phyloP scores from a whole-genome alignment of 2,329 filamentous ascomycete genomes.

The Alternaria arborescens region DNA sequence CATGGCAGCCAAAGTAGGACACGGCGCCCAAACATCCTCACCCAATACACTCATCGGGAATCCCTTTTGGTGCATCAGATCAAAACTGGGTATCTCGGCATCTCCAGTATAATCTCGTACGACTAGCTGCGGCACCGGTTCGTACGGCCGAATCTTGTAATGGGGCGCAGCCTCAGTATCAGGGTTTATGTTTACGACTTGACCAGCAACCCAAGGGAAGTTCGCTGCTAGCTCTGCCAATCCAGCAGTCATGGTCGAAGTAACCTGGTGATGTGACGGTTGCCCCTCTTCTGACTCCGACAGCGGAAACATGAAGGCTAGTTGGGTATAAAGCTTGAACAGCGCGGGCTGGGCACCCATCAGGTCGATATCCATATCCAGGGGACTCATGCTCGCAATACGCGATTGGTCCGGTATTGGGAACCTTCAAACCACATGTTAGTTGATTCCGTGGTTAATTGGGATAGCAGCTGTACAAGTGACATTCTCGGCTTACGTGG shows the following conservation, averaged over 20 bases:
- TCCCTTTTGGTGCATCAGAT: constrained; percentile 44
- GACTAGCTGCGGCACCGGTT: constrained; percentile 46
- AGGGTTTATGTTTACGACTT: constrained; percentile 45
- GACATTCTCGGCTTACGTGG: constrained; percentile 1
- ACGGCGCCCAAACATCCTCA: constrained; percentile 52
- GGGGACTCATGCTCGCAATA: constrained; percentile 9
- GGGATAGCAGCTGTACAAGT: neutral
- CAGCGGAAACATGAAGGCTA: constrained; percentile 54
- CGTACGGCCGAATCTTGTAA: constrained; percentile 53
- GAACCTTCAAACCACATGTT: neutral
- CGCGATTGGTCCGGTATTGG: neutral
- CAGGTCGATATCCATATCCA: constrained; percentile 49
- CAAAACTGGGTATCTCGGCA: constrained; percentile 48
- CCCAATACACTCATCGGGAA: constrained; percentile 62
- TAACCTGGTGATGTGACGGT: constrained; percentile 12
- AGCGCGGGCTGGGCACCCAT: constrained; percentile 55
- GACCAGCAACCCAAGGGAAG: constrained; percentile 61
- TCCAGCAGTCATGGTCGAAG: constrained; percentile 17
- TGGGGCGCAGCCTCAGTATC: constrained; percentile 39
- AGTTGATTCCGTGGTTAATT: neutral
- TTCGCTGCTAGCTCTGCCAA: constrained; percentile 43
- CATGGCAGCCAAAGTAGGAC: constrained; percentile 52
- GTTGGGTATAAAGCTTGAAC: constrained; percentile 57
- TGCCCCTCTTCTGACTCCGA: constrained; percentile 20
- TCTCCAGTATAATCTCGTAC: constrained; percentile 57